Evolutionary conservation across 2,329 filamentous ascomycete genomes (phyloP).

Genomic region (Fusarium pilosicola): DNA sequence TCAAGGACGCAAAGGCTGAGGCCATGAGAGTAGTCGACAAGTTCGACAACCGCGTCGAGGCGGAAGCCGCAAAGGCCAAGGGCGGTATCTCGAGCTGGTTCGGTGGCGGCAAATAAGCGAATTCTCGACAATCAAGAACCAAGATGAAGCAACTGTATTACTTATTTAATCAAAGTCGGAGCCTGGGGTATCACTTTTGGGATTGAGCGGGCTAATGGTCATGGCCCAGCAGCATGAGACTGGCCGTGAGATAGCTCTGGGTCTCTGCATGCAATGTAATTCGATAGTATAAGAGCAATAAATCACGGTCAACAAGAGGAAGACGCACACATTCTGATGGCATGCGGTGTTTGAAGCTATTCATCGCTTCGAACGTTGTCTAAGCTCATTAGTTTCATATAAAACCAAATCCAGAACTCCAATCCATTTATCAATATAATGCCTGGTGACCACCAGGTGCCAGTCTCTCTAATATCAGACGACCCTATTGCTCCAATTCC

Average conservation of each 20-base stretch:
- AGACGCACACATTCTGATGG: background rate
- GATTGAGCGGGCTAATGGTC: conserved; percentile 19
- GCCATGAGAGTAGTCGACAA: conserved; percentile 80
- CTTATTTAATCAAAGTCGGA: conserved; percentile 23
- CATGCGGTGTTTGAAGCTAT: background rate
- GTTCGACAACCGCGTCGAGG: conserved; percentile 84
- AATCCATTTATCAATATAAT: background rate
- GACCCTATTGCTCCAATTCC: conserved; percentile 46
- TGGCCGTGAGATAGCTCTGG: conserved; percentile 13
- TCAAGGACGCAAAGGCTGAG: conserved; percentile 71
- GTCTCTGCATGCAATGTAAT: conserved; percentile 22
- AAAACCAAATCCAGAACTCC: conserved; percentile 27
- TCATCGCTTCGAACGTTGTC: conserved; percentile 3
- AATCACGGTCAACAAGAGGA: conserved; percentile 14
- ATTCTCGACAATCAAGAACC: background rate
- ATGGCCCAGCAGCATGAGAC: conserved; percentile 21
- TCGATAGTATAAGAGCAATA: conserved; percentile 27
- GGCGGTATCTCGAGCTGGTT: conserved; percentile 88
- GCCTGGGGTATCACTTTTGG: conserved; percentile 11
- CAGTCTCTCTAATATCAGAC: background rate
- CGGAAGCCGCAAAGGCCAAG: conserved; percentile 84
- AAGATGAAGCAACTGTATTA: conserved; percentile 15
- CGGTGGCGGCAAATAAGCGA: conserved; percentile 60
- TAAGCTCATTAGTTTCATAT: conserved; percentile 31
- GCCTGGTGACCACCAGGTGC: background rate